These are phyloP conservation scores for Senecio squalidus DNA, from an alignment of 140 eudicot species.

Conservation along the genomic window DNA sequence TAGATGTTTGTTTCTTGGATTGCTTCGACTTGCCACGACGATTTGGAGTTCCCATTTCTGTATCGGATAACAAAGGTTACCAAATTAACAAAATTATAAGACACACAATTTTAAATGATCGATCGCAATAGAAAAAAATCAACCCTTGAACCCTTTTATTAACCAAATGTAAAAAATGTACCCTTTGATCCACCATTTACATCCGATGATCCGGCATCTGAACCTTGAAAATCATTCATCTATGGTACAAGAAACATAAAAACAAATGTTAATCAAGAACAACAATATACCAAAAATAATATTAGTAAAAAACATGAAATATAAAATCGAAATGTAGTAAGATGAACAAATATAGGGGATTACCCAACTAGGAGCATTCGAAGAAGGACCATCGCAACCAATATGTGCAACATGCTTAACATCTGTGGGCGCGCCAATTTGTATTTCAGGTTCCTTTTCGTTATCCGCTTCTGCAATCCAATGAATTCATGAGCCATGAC, in stretches of 20 bases:
- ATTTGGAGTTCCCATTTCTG: constrained; percentile 19
- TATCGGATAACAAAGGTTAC: background rate
- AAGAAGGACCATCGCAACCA: constrained; percentile 82
- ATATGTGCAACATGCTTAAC: constrained; percentile 97
- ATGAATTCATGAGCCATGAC: background rate
- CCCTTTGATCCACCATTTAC: constrained; percentile 26
- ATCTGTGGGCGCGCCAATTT: constrained; percentile 88
- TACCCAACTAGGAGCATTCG: constrained; percentile 82
- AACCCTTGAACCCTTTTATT: background rate
- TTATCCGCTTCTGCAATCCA: constrained; percentile 34
- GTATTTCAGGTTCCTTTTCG: constrained; percentile 65
- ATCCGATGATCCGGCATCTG: constrained; percentile 29
- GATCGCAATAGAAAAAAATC: too few relatives aligned
- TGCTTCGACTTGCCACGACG: constrained; percentile 38
- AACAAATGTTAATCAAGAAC: background rate
- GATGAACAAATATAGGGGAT: too few relatives aligned
- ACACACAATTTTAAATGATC: background rate
- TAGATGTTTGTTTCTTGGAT: constrained; percentile 23
- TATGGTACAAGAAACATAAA: background rate
- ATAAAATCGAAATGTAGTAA: too few relatives aligned
- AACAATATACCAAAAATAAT: background rate
- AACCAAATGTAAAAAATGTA: background rate
- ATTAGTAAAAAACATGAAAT: background rate
- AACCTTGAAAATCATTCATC: constrained; percentile 53
- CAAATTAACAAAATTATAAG: background rate